Conservation (phyloP, 2,329 filamentous ascomycete genomes). For the Didymella arachidicola region DNA sequence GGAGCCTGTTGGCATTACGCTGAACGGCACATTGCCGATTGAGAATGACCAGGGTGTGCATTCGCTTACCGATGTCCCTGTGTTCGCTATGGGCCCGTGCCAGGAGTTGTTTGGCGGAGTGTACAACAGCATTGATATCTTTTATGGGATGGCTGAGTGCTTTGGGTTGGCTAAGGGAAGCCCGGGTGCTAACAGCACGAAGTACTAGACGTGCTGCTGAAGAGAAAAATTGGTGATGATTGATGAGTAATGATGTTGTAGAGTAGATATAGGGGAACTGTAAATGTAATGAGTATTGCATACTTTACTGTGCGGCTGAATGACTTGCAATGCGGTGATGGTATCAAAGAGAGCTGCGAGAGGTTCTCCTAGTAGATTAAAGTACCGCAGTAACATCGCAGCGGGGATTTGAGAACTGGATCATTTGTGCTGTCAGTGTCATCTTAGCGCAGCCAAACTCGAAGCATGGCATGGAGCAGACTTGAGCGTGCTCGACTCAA, state of each 20-base stretch:
- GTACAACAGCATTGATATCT: conserved; percentile 75
- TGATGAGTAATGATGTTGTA: conserved; percentile 21
- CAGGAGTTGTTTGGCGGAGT: conserved; percentile 76
- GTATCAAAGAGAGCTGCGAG: not conserved
- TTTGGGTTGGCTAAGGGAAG: conserved; percentile 58
- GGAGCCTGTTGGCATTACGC: conserved; percentile 72
- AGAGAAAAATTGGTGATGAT: not conserved
- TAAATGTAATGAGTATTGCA: conserved; percentile 10
- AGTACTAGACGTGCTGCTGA: conserved; percentile 3
- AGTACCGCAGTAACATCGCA: too few relatives aligned
- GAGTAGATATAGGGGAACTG: conserved; percentile 8
- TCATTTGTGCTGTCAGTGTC: too few relatives aligned
- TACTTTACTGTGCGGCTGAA: not conserved
- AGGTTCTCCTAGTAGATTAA: too few relatives aligned
- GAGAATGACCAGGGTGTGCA: conserved; percentile 64
- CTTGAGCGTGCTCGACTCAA: too few relatives aligned
- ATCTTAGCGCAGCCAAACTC: too few relatives aligned
- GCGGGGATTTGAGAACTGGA: too few relatives aligned
- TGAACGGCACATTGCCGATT: conserved; percentile 77
- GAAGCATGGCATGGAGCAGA: too few relatives aligned
- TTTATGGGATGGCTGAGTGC: conserved; percentile 76
- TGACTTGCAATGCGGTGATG: not conserved
- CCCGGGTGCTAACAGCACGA: conserved; percentile 10
- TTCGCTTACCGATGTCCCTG: conserved; percentile 54
- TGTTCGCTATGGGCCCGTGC: conserved; percentile 81